Evolutionary conservation across 2,329 filamentous ascomycete species (phyloP).

Genomic region (Colletotrichum cuscutae): DNA sequence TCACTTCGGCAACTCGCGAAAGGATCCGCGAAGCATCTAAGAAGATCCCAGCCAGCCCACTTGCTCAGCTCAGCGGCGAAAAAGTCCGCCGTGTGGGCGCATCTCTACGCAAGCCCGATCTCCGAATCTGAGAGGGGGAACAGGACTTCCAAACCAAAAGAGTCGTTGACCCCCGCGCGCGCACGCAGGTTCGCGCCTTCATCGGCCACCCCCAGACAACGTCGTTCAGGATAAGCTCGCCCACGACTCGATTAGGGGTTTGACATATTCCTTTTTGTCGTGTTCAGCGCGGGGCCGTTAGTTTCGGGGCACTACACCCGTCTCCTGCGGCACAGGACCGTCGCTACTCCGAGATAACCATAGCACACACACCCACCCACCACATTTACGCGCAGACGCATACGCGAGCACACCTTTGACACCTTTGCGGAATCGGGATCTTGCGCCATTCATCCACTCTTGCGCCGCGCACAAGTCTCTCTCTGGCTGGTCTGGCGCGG

Average conservation of each 20-base stretch:
- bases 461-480: constrained; percentile 16
- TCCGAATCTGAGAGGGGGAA: neutral
- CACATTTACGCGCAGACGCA: neutral
- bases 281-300: constrained; percentile 1
- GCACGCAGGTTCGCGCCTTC: neutral
- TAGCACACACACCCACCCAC: constrained; percentile 5
- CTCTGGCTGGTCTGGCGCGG: constrained; percentile 14
- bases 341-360: neutral
- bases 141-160: neutral
- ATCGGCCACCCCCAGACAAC: neutral
- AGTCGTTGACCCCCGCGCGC: neutral
- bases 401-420: neutral
- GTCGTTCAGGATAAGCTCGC: neutral
- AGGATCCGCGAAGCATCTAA: neutral
- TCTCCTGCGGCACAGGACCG: constrained; percentile 2
- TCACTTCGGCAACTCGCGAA: neutral
- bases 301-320: constrained; percentile 9
- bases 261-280: neutral
- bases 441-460: constrained; percentile 17
- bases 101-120: constrained; percentile 9
- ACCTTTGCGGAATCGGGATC: constrained; percentile 4
- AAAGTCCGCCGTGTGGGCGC: neutral
- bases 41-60: neutral
- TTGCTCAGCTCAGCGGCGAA: neutral
- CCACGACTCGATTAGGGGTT: neutral